phyloP scores from a whole-genome alignment of 2,329 filamentous ascomycete species.

The Colletotrichum coccodes region DNA sequence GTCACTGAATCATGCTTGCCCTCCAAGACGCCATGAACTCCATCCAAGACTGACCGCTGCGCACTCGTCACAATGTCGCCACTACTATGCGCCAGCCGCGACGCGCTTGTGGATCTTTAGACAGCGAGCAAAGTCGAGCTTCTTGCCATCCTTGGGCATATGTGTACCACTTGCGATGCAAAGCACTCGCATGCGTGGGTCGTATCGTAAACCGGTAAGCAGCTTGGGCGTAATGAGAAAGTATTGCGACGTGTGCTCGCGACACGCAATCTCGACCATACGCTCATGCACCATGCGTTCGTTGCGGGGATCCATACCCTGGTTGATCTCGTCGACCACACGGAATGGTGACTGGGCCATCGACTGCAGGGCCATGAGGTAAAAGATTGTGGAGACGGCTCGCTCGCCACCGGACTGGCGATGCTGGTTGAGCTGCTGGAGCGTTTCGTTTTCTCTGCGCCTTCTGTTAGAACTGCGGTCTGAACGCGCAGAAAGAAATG shows the following conservation, averaged over 20 bases:
- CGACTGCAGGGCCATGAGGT: constrained; percentile 96
- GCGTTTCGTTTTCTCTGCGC: constrained; percentile 78
- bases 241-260: constrained; percentile 83
- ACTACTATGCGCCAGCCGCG: constrained; percentile 43
- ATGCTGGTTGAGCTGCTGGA: constrained; percentile 88
- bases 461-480: not conserved
- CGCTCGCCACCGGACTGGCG: constrained; percentile 97
- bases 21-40: not conserved
- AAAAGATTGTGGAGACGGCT: constrained; percentile 97
- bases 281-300: constrained; percentile 98
- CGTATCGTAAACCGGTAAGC: constrained; percentile 85
- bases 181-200: constrained; percentile 90
- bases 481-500: not conserved
- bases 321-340: constrained; percentile 99
- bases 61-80: not conserved
- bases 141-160: constrained; percentile 65
- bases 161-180: constrained; percentile 92
- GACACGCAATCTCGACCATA: constrained; percentile 97
- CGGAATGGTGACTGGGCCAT: constrained; percentile 95
- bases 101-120: constrained; percentile 54
- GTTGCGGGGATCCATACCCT: constrained; percentile 98
- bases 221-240: constrained; percentile 98
- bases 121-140: constrained; percentile 60
- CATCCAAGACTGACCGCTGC: not conserved
- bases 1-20: not conserved